These are phyloP conservation scores for Dictyostelium purpureum DNA, from an alignment of 78 protist species.

Conservation along the genomic window DNA sequence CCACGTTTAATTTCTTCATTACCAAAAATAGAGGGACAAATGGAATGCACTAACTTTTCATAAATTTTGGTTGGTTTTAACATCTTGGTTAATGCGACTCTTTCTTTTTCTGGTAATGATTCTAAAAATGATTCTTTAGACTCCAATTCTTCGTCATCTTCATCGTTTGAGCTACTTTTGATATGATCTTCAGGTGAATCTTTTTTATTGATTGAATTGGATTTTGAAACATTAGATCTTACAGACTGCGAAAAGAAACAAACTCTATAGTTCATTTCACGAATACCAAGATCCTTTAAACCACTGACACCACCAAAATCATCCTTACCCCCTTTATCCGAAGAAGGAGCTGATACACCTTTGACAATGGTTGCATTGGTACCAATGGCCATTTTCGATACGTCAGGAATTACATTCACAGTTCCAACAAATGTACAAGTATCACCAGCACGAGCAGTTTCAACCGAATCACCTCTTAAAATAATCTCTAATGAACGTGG, in stretches of 20 bases:
- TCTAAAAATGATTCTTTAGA: slow-evolving; percentile 16
- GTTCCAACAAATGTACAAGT: slow-evolving; percentile 93
- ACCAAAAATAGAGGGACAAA: slow-evolving; percentile 94
- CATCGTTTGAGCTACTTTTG: not conserved
- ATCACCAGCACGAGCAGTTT: slow-evolving; percentile 98
- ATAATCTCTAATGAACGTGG: slow-evolving; percentile 95
- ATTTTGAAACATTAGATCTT: slow-evolving; percentile 18
- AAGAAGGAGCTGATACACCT: not conserved
- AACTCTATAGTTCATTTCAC: slow-evolving; percentile 94
- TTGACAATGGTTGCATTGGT: slow-evolving; percentile 1
- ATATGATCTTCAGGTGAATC: not conserved
- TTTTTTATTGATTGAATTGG: not conserved
- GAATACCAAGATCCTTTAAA: slow-evolving; percentile 93
- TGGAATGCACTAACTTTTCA: slow-evolving; percentile 54
- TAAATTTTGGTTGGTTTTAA: slow-evolving; percentile 51
- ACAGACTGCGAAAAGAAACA: slow-evolving; percentile 92
- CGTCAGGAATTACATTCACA: slow-evolving; percentile 98
- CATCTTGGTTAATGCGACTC: slow-evolving; percentile 73
- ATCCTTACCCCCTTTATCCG: slow-evolving; percentile 1
- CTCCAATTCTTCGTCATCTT: slow-evolving; percentile 15
- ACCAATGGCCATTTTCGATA: slow-evolving; percentile 73
- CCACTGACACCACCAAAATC: slow-evolving; percentile 95
- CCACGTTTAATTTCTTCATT: slow-evolving; percentile 95
- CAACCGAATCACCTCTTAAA: slow-evolving; percentile 95
- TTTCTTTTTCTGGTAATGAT: slow-evolving; percentile 78